A percentile compares a stretch with the other conserved stretches of the same genome.
phyloP scores from a whole-genome alignment of 2,329 filamentous ascomycete genomes.

The Microsporum canis region DNA sequence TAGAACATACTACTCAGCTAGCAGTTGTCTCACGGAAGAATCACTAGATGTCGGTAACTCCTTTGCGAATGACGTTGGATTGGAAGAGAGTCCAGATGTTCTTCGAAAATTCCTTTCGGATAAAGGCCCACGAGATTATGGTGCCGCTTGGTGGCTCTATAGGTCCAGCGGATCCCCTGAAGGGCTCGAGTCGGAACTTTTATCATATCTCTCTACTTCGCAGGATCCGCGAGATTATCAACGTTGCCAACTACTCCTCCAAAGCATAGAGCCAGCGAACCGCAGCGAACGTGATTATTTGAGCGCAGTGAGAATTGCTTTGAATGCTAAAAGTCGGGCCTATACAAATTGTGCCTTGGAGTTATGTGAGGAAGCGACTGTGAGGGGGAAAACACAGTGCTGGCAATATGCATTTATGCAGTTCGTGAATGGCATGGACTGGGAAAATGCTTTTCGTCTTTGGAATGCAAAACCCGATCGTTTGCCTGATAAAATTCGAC shows the following conservation, averaged over 20 bases:
- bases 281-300: constrained; percentile 37
- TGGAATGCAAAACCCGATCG: constrained; percentile 21
- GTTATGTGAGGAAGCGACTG: constrained; percentile 33
- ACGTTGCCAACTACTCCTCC: constrained; percentile 38
- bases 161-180: constrained; percentile 21
- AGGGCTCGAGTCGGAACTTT: constrained; percentile 19
- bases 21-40: background rate
- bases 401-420: constrained; percentile 25
- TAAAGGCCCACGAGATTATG: constrained; percentile 18
- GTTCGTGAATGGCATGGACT: constrained; percentile 23
- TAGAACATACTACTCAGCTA: constrained; percentile 13
- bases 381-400: constrained; percentile 17
- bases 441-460: constrained; percentile 22
- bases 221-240: constrained; percentile 28
- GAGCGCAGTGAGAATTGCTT: constrained; percentile 34
- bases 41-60: background rate
- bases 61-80: background rate
- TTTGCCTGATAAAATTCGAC: background rate
- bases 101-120: constrained; percentile 6
- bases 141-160: constrained; percentile 36
- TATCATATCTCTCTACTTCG: constrained; percentile 31
- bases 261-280: constrained; percentile 26
- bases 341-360: constrained; percentile 25
- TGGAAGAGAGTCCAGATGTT: background rate
- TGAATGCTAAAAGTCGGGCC: constrained; percentile 27